Percentiles rank a stretch among this genome's conserved stretches.
Evolutionary conservation across 192 early-diverging fungal genomes (phyloP).

Genomic region (Coemansia sp.): DNA sequence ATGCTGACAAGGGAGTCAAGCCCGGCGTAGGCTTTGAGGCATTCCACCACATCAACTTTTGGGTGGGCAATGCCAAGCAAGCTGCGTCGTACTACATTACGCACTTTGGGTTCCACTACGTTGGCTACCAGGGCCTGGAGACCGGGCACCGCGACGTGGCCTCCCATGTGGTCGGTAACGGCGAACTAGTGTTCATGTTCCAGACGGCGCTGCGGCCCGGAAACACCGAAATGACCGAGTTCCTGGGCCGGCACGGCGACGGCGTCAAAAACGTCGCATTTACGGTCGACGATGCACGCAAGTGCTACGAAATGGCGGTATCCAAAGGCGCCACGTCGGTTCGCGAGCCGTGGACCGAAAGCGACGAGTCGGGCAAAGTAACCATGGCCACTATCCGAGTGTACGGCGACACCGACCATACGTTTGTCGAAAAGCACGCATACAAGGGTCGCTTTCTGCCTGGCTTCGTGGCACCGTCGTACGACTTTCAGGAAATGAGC

Average conservation of each 20-base stretch:
- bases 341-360: slow-evolving; percentile 74
- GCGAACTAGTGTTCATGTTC: slow-evolving; percentile 84
- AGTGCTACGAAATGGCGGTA: slow-evolving; percentile 80
- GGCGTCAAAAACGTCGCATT: slow-evolving; percentile 96
- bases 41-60: slow-evolving; percentile 83
- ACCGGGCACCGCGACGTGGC: slow-evolving; percentile 85
- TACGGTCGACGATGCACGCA: slow-evolving; percentile 78
- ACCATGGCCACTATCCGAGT: slow-evolving; percentile 87
- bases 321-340: slow-evolving; percentile 82
- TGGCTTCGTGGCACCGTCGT: slow-evolving; percentile 58
- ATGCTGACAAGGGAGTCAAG: slow-evolving; percentile 60
- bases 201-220: slow-evolving; percentile 87
- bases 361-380: slow-evolving; percentile 84
- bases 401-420: slow-evolving; percentile 97
- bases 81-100: slow-evolving; percentile 93
- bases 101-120: slow-evolving; percentile 88
- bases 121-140: slow-evolving; percentile 95
- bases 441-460: slow-evolving; percentile 92
- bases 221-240: slow-evolving; percentile 65
- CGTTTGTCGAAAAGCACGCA: slow-evolving; percentile 78
- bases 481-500: slow-evolving; percentile 59
- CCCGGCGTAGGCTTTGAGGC: slow-evolving; percentile 65
- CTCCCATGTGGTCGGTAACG: slow-evolving; percentile 84
- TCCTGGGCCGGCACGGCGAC: slow-evolving; percentile 83
- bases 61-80: slow-evolving; percentile 92